Base-by-base conservation (phyloP, 768 basidiomycete species). In the Tylopilus intermedius region DNA sequence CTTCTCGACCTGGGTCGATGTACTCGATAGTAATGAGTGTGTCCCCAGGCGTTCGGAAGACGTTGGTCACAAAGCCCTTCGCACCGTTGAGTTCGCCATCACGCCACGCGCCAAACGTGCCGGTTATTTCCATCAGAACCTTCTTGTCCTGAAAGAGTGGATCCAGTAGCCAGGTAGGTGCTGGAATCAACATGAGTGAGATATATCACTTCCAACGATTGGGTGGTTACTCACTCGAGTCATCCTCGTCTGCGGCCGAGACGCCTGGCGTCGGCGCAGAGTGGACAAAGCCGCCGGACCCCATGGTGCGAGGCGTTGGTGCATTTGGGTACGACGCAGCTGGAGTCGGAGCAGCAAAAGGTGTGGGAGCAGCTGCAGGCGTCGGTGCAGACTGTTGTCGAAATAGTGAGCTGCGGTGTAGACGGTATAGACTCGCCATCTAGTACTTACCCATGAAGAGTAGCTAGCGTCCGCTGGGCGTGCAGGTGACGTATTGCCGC, bases 301-400 rank as follows among this genome's bases (percentile, higher is more conserved):
- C 66, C 58, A 61, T 63, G 6, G 66, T 64, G 13, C 58, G 64
- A 41, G 70, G 68, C 2, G 71, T 74, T 22, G 64, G 53, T 37
- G 66, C 73, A 46, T 58, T 72, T 41, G 59, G 15, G 38, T 71
- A 69, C 30, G 63, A 50, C 8, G 65, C 62, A 14, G 55, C 64
- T 46, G 62, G 73, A 2, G 58, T 72, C 40, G 54, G 66, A 44
- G 60, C 72, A 33, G 63, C 54, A 59, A 60, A 67, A 8, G 76
- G 75, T 6, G 75, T 76, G 8, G 74, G 63, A 4, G 73, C 74
- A 38, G 69, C 65, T 32, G 69, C 70, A 2, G 73, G 70, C 3
- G 74, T 76, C 14, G 72, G 74, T 8, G 72, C 70, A 60, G 52
- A 66, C 73, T 62, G 38, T 26, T 29, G 42, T 58, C 54, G 8